Evolutionary conservation across 108 stramenopile species (phyloP).

Genomic region (Nannochloropsis gaditana): DNA sequence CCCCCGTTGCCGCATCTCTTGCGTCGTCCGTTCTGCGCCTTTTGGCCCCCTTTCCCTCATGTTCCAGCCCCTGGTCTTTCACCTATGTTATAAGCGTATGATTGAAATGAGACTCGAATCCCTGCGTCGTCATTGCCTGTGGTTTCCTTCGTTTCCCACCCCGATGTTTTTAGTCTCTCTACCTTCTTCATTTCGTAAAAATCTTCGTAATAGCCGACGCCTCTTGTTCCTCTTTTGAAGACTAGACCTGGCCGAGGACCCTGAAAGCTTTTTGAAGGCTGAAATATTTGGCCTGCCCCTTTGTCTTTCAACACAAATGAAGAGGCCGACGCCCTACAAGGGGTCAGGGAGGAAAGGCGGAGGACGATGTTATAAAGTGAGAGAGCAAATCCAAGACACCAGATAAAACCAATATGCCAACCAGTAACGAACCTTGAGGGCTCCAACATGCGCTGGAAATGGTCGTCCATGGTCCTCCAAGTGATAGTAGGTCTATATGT

Average conservation of each 20-base stretch:
- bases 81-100: neutral
- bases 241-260: constrained; percentile 43
- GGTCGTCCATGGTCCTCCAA: constrained; percentile 33
- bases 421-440: constrained; percentile 26
- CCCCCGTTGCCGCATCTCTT: neutral
- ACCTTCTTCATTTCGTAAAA: constrained; percentile 22
- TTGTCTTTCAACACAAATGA: neutral
- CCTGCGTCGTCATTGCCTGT: neutral
- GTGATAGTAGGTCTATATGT: neutral
- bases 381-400: neutral
- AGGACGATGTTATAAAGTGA: neutral
- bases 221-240: constrained; percentile 46
- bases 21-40: neutral
- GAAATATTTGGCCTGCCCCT: neutral
- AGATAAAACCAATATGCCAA: neutral
- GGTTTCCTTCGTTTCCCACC: neutral
- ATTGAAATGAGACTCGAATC: neutral
- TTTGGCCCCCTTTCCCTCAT: neutral
- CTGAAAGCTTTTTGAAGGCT: constrained; percentile 35
- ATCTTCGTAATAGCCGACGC: constrained; percentile 51
- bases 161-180: neutral
- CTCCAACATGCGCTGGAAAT: constrained; percentile 38
- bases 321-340: neutral
- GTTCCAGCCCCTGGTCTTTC: neutral
- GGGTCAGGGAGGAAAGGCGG: neutral